Conservation (phyloP, 148 eudicot genomes). For the Dianthus caryophyllus region DNA sequence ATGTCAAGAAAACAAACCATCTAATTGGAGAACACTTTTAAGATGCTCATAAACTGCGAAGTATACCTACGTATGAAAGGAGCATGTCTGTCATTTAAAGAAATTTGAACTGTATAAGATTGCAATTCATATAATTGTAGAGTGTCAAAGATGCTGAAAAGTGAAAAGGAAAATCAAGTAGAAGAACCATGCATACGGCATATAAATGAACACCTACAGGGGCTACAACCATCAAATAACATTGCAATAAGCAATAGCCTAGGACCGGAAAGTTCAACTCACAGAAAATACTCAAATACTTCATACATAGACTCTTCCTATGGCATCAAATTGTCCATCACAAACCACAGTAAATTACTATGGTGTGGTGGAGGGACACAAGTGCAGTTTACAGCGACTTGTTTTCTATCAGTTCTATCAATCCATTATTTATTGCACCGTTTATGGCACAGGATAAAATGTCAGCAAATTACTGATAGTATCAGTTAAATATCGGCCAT, state of each 20-base stretch:
- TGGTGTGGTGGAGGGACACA: no score
- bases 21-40: slow-evolving; percentile 51
- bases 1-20: slow-evolving; percentile 49
- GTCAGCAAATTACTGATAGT: no score
- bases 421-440: no score
- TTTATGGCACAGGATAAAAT: no score
- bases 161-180: neutral
- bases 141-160: neutral
- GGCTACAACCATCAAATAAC: neutral
- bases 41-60: slow-evolving; percentile 80
- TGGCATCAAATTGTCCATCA: no score
- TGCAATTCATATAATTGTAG: slow-evolving; percentile 3
- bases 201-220: neutral
- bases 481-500: no score
- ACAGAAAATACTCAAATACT: no score
- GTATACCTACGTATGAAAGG: slow-evolving; percentile 65
- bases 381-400: no score
- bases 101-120: slow-evolving; percentile 24
- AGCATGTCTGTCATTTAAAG: slow-evolving; percentile 35
- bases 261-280: neutral
- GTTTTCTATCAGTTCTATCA: no score
- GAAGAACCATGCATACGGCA: neutral
- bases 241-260: neutral
- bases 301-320: no score
- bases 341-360: no score